phyloP scores from a whole-genome alignment of 768 basidiomycete species.

The Mrakia hoshinonis region DNA sequence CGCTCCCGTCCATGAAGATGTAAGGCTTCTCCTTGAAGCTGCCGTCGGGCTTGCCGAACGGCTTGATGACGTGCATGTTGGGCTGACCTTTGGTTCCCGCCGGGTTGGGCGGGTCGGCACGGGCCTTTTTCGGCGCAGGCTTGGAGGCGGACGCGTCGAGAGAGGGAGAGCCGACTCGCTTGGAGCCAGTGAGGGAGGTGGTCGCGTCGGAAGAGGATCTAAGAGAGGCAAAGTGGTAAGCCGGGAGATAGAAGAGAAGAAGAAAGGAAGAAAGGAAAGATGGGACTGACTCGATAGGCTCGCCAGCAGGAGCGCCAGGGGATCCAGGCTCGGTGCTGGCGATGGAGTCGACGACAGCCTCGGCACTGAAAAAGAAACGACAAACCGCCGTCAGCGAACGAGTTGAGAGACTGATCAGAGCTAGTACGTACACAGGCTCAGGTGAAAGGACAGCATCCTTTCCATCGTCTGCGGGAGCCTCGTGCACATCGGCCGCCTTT shows the following conservation, averaged over 20 bases:
- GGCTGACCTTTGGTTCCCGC: not conserved
- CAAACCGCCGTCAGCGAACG: not conserved
- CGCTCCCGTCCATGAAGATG: conserved; percentile 20
- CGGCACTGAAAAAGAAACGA: not conserved
- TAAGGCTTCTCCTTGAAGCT: conserved; percentile 29
- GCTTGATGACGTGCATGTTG: conserved; percentile 19
- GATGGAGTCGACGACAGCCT: conserved; percentile 23
- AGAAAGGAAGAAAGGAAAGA: not conserved
- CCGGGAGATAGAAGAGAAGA: not conserved
- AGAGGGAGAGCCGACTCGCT: conserved; percentile 36
- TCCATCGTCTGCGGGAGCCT: not conserved
- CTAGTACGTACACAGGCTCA: conserved; percentile 10
- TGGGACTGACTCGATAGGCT: conserved; percentile 18
- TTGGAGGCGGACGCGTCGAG: conserved; percentile 21
- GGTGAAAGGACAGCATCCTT: conserved; percentile 1
- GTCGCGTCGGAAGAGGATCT: not conserved
- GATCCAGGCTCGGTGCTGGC: conserved; percentile 24
- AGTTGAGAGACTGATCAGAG: not conserved
- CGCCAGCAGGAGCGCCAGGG: conserved; percentile 20
- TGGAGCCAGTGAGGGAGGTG: conserved; percentile 24
- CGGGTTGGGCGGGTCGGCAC: conserved; percentile 34
- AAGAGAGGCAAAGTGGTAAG: not conserved
- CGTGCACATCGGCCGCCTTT: conserved; percentile 33
- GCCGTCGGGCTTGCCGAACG: conserved; percentile 18
- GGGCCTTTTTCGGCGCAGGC: conserved; percentile 39